These are phyloP conservation scores for Microthlaspi erraticum DNA, from an alignment of 345 rosid species.

Conservation along the genomic window DNA sequence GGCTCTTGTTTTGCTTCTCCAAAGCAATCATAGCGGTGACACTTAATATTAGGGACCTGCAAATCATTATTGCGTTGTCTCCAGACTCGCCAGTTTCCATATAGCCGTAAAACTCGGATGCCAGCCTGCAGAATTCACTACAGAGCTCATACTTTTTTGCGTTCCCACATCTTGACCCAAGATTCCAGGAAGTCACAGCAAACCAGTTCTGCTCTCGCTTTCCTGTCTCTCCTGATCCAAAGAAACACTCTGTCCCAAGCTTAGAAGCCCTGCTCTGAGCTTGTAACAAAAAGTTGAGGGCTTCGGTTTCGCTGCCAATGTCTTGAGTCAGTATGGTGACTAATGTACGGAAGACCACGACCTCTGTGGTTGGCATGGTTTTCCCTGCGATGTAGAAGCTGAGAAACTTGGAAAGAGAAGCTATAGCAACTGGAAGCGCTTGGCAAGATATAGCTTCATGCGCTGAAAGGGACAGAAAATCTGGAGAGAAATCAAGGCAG, in stretches of 20 bases:
- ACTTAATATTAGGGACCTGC: slow-evolving; percentile 68
- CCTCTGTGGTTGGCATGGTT: slow-evolving; percentile 72
- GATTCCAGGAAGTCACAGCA: slow-evolving; percentile 84
- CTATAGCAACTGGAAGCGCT: slow-evolving; percentile 75
- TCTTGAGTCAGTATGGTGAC: slow-evolving; percentile 69
- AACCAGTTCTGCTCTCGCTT: slow-evolving; percentile 85
- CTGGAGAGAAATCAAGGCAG: slow-evolving; percentile 85
- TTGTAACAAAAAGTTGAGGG: slow-evolving; percentile 61
- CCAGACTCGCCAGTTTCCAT: slow-evolving; percentile 54
- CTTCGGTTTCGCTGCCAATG: slow-evolving; percentile 60
- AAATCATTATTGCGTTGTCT: slow-evolving; percentile 60
- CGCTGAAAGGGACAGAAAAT: slow-evolving; percentile 81
- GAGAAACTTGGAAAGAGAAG: slow-evolving; percentile 74
- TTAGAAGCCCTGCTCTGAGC: slow-evolving; percentile 65
- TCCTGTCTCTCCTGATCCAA: slow-evolving; percentile 81
- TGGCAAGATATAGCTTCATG: slow-evolving; percentile 96
- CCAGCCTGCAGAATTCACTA: slow-evolving; percentile 66
- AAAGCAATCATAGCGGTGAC: slow-evolving; percentile 79
- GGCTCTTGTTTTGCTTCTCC: slow-evolving; percentile 61
- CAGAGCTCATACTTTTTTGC: slow-evolving; percentile 68
- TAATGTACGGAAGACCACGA: slow-evolving; percentile 81
- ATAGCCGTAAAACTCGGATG: slow-evolving; percentile 62
- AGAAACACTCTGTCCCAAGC: slow-evolving; percentile 70
- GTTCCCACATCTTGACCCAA: slow-evolving; percentile 78
- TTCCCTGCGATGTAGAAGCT: slow-evolving; percentile 67